Evolutionary conservation across 2,329 filamentous ascomycete genomes (phyloP).

Genomic region (Fusarium graminum): DNA sequence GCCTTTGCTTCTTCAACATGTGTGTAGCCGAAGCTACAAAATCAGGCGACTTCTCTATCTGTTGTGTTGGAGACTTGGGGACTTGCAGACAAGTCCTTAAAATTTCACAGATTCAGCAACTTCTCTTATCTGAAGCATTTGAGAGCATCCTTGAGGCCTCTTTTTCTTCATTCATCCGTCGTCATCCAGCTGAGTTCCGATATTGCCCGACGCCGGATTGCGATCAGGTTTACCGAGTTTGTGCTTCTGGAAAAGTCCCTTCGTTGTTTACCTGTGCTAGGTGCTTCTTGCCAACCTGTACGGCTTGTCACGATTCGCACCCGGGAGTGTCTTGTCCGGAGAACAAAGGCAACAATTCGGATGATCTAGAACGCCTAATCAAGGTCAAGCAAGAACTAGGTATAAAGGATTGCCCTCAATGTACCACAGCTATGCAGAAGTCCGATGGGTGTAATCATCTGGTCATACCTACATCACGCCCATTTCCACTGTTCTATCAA

Average conservation of each 20-base stretch:
- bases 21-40: slow-evolving; percentile 16
- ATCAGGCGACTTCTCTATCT: not conserved
- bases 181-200: slow-evolving; percentile 50
- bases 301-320: slow-evolving; percentile 54
- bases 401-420: slow-evolving; percentile 58
- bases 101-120: slow-evolving; percentile 43
- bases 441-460: slow-evolving; percentile 62
- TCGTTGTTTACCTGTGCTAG: slow-evolving; percentile 52
- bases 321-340: slow-evolving; percentile 53
- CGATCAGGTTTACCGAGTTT: slow-evolving; percentile 56
- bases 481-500: too few species aligned
- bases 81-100: slow-evolving; percentile 43
- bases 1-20: slow-evolving; percentile 55
- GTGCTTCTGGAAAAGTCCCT: slow-evolving; percentile 2
- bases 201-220: slow-evolving; percentile 62
- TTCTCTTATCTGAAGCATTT: slow-evolving; percentile 46
- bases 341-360: slow-evolving; percentile 47
- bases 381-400: slow-evolving; percentile 53
- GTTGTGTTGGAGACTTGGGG: not conserved
- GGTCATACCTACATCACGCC: too few species aligned
- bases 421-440: slow-evolving; percentile 59
- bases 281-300: slow-evolving; percentile 55
- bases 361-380: slow-evolving; percentile 46
- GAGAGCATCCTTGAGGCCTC: slow-evolving; percentile 56
- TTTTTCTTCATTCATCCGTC: slow-evolving; percentile 53